These are phyloP conservation scores for Grigorovia transvaalensis DNA, from an alignment of 805 yeast species.

Conservation along the genomic window DNA sequence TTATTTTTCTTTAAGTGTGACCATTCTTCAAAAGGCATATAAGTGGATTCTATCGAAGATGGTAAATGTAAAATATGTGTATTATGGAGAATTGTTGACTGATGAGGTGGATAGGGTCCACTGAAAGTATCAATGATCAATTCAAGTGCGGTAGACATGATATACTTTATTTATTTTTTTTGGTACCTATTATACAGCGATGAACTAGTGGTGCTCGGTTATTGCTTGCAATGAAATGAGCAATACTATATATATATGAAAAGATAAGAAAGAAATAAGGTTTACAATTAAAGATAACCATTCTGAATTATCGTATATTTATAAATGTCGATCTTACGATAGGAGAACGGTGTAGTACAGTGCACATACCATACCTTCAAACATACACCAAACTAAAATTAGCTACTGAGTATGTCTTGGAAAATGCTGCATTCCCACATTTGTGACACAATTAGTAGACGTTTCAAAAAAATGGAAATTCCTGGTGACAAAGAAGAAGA, in stretches of 20 bases:
- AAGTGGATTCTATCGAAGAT: not conserved
- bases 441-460: not conserved
- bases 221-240: no score
- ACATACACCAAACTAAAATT: not conserved
- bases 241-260: no score
- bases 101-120: not conserved
- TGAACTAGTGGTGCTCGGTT: no score
- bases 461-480: not conserved
- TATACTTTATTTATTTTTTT: not conserved
- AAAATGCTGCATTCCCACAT: not conserved
- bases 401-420: not conserved
- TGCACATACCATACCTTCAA: not conserved
- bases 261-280: no score
- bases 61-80: slow-evolving; percentile 1
- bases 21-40: not conserved
- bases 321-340: no score
- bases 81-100: not conserved
- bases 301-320: no score
- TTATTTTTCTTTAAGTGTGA: not conserved
- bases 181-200: not conserved
- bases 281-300: no score
- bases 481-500: not conserved
- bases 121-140: not conserved
- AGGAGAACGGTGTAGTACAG: not conserved
- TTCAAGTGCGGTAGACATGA: not conserved